Base-by-base conservation (phyloP, 306 rosid species). In the Albizia julibrissin region DNA sequence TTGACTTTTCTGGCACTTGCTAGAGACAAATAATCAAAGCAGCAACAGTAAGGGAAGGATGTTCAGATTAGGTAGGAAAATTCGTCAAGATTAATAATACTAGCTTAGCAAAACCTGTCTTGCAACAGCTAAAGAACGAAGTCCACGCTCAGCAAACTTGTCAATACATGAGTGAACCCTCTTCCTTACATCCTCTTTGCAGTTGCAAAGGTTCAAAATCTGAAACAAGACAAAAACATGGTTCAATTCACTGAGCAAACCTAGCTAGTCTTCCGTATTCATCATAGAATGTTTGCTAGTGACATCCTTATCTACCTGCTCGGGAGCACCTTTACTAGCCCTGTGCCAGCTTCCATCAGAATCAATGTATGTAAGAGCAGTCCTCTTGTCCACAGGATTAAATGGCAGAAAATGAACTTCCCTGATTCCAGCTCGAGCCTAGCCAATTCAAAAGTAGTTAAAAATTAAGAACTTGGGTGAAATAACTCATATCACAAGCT, bases 371-470 rank as follows among this genome's bases (percentile, higher is more conserved):
- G 98, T 95, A 27, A 95, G 85, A 85, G 98, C 98, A 84, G 98
- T 95, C 88, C 98, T 95, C 92, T 95, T 95, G 81, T 93, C 98
- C 3, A 95, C 98, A 16, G 98, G 98, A 85, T 95, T 95, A 87
- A 95, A 95, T 3, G 98, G 98, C 54, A 95, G 86, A 82, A 95
- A 95, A 86, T 95, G 98, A 31, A 95, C 82, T 90, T 95, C 98
- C 86, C 92, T 93, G 8, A 87, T 74, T 74, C 97, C 98, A 78
- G 94, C 95, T 70, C 98, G 87, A 65, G 98, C 98, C 98, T 94
- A 83, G 66, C 52, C 82, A 87, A 79, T 78, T 76, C 71, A 84
- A 1, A 37, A 86, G 29, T 50, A 67, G 34, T 24, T 21, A 72
- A 52, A 81, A 81, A 76, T 46, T 15, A 58, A 67, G 65, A 34